Evolutionary conservation across 768 basidiomycete genomes (phyloP).

Genomic region (Rhizopogon rudus): DNA sequence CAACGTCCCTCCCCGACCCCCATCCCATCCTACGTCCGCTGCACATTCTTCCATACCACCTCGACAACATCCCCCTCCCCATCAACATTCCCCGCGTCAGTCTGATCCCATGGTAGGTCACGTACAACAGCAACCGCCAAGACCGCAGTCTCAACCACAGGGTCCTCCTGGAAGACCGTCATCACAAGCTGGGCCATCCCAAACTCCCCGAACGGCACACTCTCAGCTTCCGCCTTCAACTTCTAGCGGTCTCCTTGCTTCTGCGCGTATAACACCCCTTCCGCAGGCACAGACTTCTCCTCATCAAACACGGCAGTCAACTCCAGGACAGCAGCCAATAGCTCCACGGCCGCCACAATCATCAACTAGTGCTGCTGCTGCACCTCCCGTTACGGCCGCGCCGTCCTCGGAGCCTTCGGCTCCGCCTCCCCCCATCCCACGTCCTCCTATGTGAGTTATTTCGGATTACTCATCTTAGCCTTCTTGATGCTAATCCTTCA

Average conservation of each 20-base stretch:
- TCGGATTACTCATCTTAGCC: not conserved
- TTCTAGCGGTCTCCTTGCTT: constrained; percentile 12
- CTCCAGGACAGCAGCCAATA: constrained; percentile 31
- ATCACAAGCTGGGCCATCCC: constrained; percentile 43
- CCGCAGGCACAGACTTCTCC: constrained; percentile 31
- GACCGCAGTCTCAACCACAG: constrained; percentile 61
- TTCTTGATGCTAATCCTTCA: not conserved
- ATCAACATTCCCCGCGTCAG: constrained; percentile 44
- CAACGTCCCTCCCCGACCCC: constrained; percentile 38
- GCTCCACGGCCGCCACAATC: constrained; percentile 32
- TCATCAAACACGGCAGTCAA: constrained; percentile 27
- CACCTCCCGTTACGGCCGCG: constrained; percentile 18
- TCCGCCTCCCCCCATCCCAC: constrained; percentile 24
- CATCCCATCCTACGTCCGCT: constrained; percentile 34
- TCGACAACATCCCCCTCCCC: constrained; percentile 29
- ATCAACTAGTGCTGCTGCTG: constrained; percentile 8
- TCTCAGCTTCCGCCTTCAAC: constrained; percentile 29
- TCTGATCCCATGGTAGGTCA: constrained; percentile 40
- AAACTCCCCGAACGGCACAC: constrained; percentile 40
- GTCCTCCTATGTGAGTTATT: constrained; percentile 26
- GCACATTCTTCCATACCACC: constrained; percentile 25
- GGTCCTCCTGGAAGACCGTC: constrained; percentile 43
- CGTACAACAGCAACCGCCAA: constrained; percentile 34
- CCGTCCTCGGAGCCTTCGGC: constrained; percentile 26
- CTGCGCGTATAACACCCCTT: constrained; percentile 31